Percentiles rank a stretch among this genome's conserved stretches.
phyloP scores from a whole-genome alignment of 2,329 filamentous ascomycete species.

The Calonectria henricotiae region DNA sequence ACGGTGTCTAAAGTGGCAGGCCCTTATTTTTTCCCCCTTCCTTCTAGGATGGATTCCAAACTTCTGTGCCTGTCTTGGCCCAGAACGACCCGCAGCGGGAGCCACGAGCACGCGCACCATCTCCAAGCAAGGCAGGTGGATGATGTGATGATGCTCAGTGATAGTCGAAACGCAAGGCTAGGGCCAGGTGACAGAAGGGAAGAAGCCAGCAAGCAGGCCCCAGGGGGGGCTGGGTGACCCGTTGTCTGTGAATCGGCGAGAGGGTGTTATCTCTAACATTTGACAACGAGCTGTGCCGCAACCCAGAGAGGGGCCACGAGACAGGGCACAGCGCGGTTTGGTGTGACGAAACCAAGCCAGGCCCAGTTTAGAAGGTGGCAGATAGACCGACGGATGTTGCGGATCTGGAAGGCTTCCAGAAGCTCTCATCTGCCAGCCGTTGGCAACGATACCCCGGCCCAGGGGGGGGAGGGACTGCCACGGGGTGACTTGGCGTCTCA shows the following conservation, averaged over 20 bases:
- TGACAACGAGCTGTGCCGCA: constrained; percentile 28
- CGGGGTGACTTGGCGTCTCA: constrained; percentile 9
- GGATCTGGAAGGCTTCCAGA: constrained; percentile 51
- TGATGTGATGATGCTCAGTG: constrained; percentile 9
- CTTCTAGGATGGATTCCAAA: constrained; percentile 16
- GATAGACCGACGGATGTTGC: constrained; percentile 31
- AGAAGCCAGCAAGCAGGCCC: background rate
- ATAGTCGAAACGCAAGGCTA: constrained; percentile 10
- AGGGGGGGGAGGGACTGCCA: constrained; percentile 6
- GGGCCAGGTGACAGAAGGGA: constrained; percentile 9
- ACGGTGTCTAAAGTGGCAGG: constrained; percentile 7
- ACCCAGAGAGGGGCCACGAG: constrained; percentile 13
- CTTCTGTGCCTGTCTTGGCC: constrained; percentile 17
- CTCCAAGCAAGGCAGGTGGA: constrained; percentile 26
- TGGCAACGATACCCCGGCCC: constrained; percentile 15
- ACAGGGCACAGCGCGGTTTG: constrained; percentile 15
- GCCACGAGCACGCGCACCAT: constrained; percentile 20
- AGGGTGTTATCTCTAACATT: constrained; percentile 17
- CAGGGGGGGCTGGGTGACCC: constrained; percentile 1
- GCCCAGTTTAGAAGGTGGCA: constrained; percentile 25
- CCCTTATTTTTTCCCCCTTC: constrained; percentile 11
- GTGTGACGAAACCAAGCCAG: constrained; percentile 18
- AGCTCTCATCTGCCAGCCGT: constrained; percentile 36
- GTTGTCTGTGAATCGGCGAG: background rate
- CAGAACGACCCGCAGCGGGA: constrained; percentile 9